These are phyloP conservation scores for Elsinoe perseae DNA, from an alignment of 2,329 filamentous ascomycete species.

Conservation along the genomic window DNA sequence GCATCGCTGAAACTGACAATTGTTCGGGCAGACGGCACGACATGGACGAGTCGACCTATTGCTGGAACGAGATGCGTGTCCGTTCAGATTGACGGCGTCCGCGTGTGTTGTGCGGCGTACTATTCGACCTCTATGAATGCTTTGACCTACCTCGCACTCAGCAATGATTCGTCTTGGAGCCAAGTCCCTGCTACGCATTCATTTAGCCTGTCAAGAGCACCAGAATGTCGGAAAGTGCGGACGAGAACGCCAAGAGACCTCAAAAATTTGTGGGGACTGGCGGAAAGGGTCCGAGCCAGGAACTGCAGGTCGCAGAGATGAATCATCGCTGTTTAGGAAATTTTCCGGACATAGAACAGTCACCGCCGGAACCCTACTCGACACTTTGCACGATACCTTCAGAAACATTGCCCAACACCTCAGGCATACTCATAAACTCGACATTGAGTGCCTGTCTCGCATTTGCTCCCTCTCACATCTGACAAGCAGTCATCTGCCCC, in stretches of 20 bases:
- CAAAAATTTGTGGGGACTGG: not conserved
- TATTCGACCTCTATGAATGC: no score
- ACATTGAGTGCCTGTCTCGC: not conserved
- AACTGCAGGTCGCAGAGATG: conserved; percentile 6
- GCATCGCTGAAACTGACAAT: no score
- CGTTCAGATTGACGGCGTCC: no score
- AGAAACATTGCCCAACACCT: not conserved
- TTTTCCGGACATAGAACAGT: conserved; percentile 7
- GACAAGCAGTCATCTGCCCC: not conserved
- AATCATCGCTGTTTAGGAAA: not conserved
- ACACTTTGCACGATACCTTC: not conserved
- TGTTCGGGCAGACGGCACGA: no score
- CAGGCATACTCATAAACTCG: not conserved
- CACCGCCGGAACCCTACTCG: not conserved
- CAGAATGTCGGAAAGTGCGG: not conserved
- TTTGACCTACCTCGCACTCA: no score
- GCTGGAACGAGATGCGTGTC: no score
- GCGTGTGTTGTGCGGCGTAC: no score
- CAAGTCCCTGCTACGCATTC: not conserved
- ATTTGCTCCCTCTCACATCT: not conserved
- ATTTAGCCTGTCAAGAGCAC: not conserved
- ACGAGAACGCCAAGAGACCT: not conserved
- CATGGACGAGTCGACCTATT: no score
- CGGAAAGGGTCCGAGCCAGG: conserved; percentile 9
- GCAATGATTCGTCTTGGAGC: not conserved